A percentile compares a stretch with the other conserved stretches of the same genome.
These are phyloP conservation scores for Cystobasidium tubakii DNA, from an alignment of 768 basidiomycete genomes.

Conservation along the genomic window DNA sequence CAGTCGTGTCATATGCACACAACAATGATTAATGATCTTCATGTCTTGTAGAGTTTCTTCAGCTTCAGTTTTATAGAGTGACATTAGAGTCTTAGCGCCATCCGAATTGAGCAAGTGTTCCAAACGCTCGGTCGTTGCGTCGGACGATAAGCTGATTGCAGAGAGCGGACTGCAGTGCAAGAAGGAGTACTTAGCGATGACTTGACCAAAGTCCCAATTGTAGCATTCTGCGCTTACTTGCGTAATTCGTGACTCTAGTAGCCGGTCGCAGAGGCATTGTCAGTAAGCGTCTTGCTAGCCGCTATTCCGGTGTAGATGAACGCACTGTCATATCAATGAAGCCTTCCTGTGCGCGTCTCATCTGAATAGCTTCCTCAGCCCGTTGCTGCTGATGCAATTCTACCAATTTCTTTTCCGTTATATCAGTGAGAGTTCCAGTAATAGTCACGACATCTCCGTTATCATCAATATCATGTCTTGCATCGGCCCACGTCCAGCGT, in stretches of 20 bases:
- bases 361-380: slow-evolving; percentile 27
- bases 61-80: not conserved
- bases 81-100: not conserved
- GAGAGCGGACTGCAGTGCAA: slow-evolving; percentile 18
- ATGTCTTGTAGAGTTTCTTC: slow-evolving; percentile 28
- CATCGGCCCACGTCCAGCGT: slow-evolving; percentile 23
- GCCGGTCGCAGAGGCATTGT: not conserved
- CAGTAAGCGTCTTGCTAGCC: not conserved
- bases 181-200: not conserved
- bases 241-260: slow-evolving; percentile 10
- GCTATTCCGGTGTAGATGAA: not conserved
- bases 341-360: slow-evolving; percentile 25
- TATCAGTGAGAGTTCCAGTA: slow-evolving; percentile 27
- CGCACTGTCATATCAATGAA: slow-evolving; percentile 32
- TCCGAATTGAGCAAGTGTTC: not conserved
- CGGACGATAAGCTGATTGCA: slow-evolving; percentile 25
- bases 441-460: not conserved
- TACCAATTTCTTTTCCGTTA: slow-evolving; percentile 15
- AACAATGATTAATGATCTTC: slow-evolving; percentile 35
- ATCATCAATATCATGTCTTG: slow-evolving; percentile 17
- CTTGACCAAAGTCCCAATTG: no score
- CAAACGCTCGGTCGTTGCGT: slow-evolving; percentile 22
- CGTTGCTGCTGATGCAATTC: slow-evolving; percentile 13
- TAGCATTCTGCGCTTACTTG: slow-evolving; percentile 2
- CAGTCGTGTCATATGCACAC: slow-evolving; percentile 29